These are phyloP conservation scores for Nigrospora sphaerica DNA, from an alignment of 2,329 filamentous ascomycete species.

Conservation along the genomic window DNA sequence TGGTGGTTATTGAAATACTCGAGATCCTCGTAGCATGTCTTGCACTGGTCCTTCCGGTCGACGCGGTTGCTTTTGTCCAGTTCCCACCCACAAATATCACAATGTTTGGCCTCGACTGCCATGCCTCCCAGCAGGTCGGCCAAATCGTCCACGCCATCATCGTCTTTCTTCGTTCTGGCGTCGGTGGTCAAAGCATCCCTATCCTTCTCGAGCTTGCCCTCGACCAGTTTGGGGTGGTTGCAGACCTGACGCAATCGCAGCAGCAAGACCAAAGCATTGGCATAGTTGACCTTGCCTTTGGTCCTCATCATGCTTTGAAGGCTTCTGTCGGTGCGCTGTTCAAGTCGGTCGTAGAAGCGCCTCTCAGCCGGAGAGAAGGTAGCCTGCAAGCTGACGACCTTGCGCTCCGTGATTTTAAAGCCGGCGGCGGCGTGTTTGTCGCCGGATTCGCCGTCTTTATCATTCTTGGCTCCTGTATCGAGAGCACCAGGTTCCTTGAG, in stretches of 20 bases:
- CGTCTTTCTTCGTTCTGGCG: slow-evolving; percentile 42
- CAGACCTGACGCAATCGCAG: slow-evolving; percentile 86
- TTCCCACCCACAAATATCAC: slow-evolving; percentile 73
- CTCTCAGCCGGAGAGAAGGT: slow-evolving; percentile 75
- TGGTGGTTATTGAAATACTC: slow-evolving; percentile 49
- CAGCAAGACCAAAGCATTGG: slow-evolving; percentile 87
- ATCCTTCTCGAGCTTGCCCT: slow-evolving; percentile 78
- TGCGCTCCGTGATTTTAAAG: slow-evolving; percentile 89
- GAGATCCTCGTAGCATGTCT: slow-evolving; percentile 69
- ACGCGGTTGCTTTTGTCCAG: slow-evolving; percentile 44
- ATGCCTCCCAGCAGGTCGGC: slow-evolving; percentile 82
- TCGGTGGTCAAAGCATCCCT: slow-evolving; percentile 73
- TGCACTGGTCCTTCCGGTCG: slow-evolving; percentile 48
- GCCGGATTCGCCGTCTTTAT: slow-evolving; percentile 41
- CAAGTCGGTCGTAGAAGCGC: slow-evolving; percentile 77
- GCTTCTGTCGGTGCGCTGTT: slow-evolving; percentile 77
- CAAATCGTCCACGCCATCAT: slow-evolving; percentile 70
- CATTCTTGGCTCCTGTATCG: slow-evolving; percentile 64
- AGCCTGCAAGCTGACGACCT: slow-evolving; percentile 72
- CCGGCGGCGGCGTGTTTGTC: slow-evolving; percentile 44
- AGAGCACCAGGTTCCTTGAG: slow-evolving; percentile 79
- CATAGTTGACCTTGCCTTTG: slow-evolving; percentile 77
- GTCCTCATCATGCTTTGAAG: slow-evolving; percentile 91
- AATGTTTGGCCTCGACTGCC: slow-evolving; percentile 69
- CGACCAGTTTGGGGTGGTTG: slow-evolving; percentile 86